Conservation (phyloP, 164 flowering plant species). For the Buxus sempervirens region DNA sequence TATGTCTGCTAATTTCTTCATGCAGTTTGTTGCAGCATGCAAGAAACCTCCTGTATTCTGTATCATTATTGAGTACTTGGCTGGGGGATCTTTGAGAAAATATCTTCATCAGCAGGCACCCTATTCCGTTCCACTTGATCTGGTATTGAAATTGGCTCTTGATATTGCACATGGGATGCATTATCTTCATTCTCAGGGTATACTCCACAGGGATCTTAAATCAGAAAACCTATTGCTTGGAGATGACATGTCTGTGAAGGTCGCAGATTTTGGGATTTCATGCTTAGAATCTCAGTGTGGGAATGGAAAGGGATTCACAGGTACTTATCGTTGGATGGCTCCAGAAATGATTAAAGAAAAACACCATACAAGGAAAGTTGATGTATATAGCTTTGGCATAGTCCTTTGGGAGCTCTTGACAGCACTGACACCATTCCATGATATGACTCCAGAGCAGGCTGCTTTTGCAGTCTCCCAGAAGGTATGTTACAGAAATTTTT, state of each 20-base stretch:
- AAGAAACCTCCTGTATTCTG: constrained; percentile 97
- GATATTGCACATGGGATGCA: constrained; percentile 93
- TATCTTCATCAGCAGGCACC: constrained; percentile 91
- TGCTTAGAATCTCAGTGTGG: constrained; percentile 89
- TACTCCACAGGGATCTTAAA: constrained; percentile 92
- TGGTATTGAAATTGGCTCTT: constrained; percentile 71
- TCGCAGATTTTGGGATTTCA: constrained; percentile 96
- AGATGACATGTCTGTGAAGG: constrained; percentile 81
- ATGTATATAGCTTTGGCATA: constrained; percentile 93
- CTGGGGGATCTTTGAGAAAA: constrained; percentile 80
- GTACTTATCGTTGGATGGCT: constrained; percentile 99
- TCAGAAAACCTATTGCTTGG: constrained; percentile 87
- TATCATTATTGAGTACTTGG: constrained; percentile 85
- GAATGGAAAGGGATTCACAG: constrained; percentile 78
- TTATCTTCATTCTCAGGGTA: constrained; percentile 81
- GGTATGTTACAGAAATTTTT: constrained; percentile 40
- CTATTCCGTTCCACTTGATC: constrained; percentile 63
- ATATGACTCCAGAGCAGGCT: constrained; percentile 98
- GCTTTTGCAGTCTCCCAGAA: constrained; percentile 96
- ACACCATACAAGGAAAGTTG: constrained; percentile 85
- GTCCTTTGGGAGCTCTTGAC: constrained; percentile 96
- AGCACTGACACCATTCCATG: constrained; percentile 80
- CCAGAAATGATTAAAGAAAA: constrained; percentile 95
- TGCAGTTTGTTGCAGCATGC: constrained; percentile 94
- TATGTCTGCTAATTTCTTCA: constrained; percentile 6